Conservation (phyloP, 768 basidiomycete species). For the Boletus sp. region DNA sequence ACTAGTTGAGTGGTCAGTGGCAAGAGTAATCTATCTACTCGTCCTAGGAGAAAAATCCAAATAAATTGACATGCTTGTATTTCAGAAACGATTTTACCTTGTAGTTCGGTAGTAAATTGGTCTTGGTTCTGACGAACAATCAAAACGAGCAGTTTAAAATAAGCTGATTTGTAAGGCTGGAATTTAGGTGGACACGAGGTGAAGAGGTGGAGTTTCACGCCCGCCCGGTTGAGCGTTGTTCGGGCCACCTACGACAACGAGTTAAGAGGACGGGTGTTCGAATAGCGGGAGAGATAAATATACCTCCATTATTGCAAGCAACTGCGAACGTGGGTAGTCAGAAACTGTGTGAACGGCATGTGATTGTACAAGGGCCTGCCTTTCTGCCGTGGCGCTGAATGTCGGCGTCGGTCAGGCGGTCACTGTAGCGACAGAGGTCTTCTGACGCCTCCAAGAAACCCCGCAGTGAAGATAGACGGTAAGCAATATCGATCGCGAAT, state of each 20-base stretch:
- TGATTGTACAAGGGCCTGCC: slow-evolving; percentile 7
- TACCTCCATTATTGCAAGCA: slow-evolving; percentile 53
- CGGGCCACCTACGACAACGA: slow-evolving; percentile 39
- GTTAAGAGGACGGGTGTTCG: not conserved
- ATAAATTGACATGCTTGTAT: slow-evolving; percentile 3
- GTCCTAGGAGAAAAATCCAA: slow-evolving; percentile 16
- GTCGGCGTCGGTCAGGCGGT: slow-evolving; percentile 17
- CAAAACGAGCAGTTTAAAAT: slow-evolving; percentile 46
- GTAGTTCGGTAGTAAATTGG: slow-evolving; percentile 25
- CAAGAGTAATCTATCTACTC: slow-evolving; percentile 32
- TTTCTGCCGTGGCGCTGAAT: slow-evolving; percentile 28
- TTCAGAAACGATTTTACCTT: slow-evolving; percentile 16
- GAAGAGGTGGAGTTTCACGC: slow-evolving; percentile 45
- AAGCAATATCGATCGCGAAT: slow-evolving; percentile 29
- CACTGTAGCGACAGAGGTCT: slow-evolving; percentile 20
- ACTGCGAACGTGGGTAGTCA: slow-evolving; percentile 30
- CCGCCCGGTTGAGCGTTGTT: slow-evolving; percentile 41
- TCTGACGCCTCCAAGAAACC: slow-evolving; percentile 29
- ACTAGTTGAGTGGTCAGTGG: slow-evolving; percentile 32
- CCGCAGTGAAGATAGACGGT: slow-evolving; percentile 29
- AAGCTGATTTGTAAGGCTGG: slow-evolving; percentile 43
- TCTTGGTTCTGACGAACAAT: slow-evolving; percentile 34
- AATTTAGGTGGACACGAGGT: slow-evolving; percentile 41
- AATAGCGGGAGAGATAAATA: slow-evolving; percentile 14
- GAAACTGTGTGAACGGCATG: not conserved